These are phyloP conservation scores for Amylocystis lapponica DNA, from an alignment of 768 basidiomycete genomes.

Conservation along the genomic window DNA sequence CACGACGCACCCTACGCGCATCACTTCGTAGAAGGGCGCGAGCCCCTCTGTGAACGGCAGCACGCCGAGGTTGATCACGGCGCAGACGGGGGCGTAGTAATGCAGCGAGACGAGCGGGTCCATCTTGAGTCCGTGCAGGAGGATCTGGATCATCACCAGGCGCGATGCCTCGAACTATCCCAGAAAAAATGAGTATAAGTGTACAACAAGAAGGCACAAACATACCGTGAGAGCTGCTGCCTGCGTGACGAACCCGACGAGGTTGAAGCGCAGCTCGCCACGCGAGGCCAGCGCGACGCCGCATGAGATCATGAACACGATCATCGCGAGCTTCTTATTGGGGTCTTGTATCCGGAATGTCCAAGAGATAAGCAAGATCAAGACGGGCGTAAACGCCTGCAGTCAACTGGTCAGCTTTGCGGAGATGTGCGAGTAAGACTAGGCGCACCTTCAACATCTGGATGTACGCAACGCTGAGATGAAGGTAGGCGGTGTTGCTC, in stretches of 20 bases:
- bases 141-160: slow-evolving; percentile 92
- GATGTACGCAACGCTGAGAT: slow-evolving; percentile 89
- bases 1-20: slow-evolving; percentile 28
- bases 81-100: slow-evolving; percentile 96
- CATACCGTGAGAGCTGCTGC: slow-evolving; percentile 78
- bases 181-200: neutral
- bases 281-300: slow-evolving; percentile 89
- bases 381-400: slow-evolving; percentile 86
- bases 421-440: too few species aligned
- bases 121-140: slow-evolving; percentile 95
- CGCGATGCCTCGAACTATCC: slow-evolving; percentile 86
- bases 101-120: slow-evolving; percentile 93
- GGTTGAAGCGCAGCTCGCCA: slow-evolving; percentile 83
- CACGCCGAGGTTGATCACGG: slow-evolving; percentile 77
- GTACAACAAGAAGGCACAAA: slow-evolving; percentile 13
- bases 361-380: slow-evolving; percentile 93
- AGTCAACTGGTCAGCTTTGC: neutral
- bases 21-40: slow-evolving; percentile 74
- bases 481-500: slow-evolving; percentile 89
- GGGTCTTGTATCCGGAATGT: slow-evolving; percentile 84
- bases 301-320: slow-evolving; percentile 85
- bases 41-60: slow-evolving; percentile 92
- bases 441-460: slow-evolving; percentile 85
- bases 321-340: slow-evolving; percentile 69
- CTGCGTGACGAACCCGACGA: slow-evolving; percentile 84